Conservation (phyloP, 345 rosid species). For the Populus nigra region DNA sequence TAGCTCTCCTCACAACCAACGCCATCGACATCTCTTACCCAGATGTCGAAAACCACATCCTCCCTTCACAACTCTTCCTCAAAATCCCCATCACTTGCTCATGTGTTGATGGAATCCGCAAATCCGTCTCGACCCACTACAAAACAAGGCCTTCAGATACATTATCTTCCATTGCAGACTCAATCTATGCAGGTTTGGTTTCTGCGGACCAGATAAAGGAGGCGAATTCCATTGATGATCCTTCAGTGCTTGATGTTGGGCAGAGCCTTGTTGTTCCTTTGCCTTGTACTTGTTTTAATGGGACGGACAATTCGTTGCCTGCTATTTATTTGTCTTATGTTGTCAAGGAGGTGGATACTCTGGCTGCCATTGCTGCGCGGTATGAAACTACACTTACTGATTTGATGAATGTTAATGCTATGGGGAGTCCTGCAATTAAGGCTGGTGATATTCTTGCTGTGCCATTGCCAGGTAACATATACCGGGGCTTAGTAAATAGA, state of each 20-base stretch:
- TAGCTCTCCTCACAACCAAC: conserved; percentile 67
- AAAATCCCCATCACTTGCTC: conserved; percentile 76
- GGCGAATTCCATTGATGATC: conserved; percentile 67
- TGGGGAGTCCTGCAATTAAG: conserved; percentile 70
- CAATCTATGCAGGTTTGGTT: conserved; percentile 73
- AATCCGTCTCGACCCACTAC: conserved; percentile 72
- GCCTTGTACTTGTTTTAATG: conserved; percentile 93
- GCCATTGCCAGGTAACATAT: conserved; percentile 66
- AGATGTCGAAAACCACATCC: conserved; percentile 88
- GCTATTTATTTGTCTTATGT: conserved; percentile 84
- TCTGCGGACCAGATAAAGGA: conserved; percentile 87
- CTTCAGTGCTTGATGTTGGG: conserved; percentile 72
- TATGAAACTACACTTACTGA: conserved; percentile 75
- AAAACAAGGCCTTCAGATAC: conserved; percentile 85
- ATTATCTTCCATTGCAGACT: conserved; percentile 52
- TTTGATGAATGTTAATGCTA: conserved; percentile 90
- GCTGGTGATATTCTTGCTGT: conserved; percentile 83
- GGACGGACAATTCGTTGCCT: conserved; percentile 75
- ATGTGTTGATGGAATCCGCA: conserved; percentile 87
- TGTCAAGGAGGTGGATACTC: conserved; percentile 61
- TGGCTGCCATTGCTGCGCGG: conserved; percentile 65
- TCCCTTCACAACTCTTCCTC: conserved; percentile 78
- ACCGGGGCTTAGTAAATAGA: not conserved
- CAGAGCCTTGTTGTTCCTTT: conserved; percentile 68
- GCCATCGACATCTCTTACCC: conserved; percentile 90